A percentile compares a stretch with the other conserved stretches of the same genome.
These are phyloP conservation scores for Globisporangium spiculum DNA, from an alignment of 352 stramenopile genomes.

Conservation along the genomic window DNA sequence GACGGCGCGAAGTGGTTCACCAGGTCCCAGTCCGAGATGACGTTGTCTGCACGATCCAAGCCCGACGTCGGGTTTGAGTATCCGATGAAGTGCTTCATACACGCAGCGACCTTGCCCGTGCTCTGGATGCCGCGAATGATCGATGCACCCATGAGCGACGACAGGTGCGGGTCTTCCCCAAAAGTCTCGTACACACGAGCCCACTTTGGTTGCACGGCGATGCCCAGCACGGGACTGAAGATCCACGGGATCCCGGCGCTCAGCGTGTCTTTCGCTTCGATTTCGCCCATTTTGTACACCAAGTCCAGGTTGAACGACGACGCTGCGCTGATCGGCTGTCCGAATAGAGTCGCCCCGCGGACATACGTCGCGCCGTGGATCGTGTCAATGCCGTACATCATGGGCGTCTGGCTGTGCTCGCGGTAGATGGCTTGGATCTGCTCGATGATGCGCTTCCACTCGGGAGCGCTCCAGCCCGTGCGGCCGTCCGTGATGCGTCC, in stretches of 20 bases:
- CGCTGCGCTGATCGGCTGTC: conserved; percentile 84
- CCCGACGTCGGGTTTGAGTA: conserved; percentile 71
- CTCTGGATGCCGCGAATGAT: conserved; percentile 85
- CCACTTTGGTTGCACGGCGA: conserved; percentile 83
- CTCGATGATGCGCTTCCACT: conserved; percentile 60
- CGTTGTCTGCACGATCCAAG: conserved; percentile 70
- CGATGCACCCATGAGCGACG: conserved; percentile 57
- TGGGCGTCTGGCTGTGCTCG: conserved; percentile 50
- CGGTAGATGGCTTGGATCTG: conserved; percentile 77
- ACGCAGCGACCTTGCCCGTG: conserved; percentile 59
- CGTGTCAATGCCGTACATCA: conserved; percentile 89
- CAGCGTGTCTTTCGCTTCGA: conserved; percentile 85
- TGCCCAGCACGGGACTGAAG: conserved; percentile 87
- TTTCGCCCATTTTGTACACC: conserved; percentile 62
- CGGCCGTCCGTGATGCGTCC: conserved; percentile 38
- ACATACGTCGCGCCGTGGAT: conserved; percentile 91
- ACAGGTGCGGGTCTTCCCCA: conserved; percentile 86
- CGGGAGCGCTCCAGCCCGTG: conserved; percentile 59
- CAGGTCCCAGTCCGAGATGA: conserved; percentile 64
- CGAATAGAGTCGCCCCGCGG: conserved; percentile 75
- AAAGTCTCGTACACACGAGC: conserved; percentile 92
- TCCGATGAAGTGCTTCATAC: conserved; percentile 89
- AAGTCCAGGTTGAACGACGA: conserved; percentile 86
- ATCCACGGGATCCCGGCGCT: conserved; percentile 89
- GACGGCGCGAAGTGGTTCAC: conserved; percentile 73